A percentile compares a stretch with the other conserved stretches of the same genome.
phyloP scores from a whole-genome alignment of 139 green algal species.

The Yamagishiella unicocca region DNA sequence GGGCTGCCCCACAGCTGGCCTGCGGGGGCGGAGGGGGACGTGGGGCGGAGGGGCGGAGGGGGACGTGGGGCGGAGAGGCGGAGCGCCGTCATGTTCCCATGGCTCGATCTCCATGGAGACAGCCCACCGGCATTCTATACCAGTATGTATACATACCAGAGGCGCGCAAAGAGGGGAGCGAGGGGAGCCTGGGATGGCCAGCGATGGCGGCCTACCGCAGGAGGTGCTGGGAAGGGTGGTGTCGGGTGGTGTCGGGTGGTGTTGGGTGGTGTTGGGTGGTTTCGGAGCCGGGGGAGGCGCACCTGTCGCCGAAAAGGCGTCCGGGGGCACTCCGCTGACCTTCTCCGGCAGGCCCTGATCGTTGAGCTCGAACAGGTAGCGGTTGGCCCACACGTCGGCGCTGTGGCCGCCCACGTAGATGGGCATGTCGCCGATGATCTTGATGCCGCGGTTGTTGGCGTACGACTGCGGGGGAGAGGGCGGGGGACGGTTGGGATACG shows the following conservation, averaged over 20 bases:
- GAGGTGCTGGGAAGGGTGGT: no score
- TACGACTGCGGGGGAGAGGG: slow-evolving; percentile 76
- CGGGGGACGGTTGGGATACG: background rate
- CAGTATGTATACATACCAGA: no score
- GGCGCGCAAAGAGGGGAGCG: no score
- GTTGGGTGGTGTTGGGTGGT: no score
- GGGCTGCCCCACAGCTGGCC: slow-evolving; percentile 98
- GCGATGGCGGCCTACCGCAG: no score
- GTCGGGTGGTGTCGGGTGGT: no score
- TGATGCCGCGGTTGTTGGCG: slow-evolving; percentile 88
- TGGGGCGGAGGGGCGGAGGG: background rate
- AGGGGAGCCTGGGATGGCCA: no score
- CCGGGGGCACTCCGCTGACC: slow-evolving; percentile 94
- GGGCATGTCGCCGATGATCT: slow-evolving; percentile 98
- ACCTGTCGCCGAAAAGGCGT: slow-evolving; percentile 93
- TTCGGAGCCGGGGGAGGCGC: no score
- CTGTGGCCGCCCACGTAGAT: slow-evolving; percentile 97
- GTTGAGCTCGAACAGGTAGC: slow-evolving; percentile 73
- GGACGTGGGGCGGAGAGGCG: no score
- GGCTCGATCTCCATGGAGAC: no score
- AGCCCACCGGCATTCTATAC: no score
- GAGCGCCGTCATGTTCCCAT: no score
- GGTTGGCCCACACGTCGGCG: slow-evolving; percentile 97
- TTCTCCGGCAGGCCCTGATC: slow-evolving; percentile 51
- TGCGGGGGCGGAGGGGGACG: background rate